Evolutionary conservation across 2,329 filamentous ascomycete species (phyloP).

Genomic region (Phaeosphaeria sp.): DNA sequence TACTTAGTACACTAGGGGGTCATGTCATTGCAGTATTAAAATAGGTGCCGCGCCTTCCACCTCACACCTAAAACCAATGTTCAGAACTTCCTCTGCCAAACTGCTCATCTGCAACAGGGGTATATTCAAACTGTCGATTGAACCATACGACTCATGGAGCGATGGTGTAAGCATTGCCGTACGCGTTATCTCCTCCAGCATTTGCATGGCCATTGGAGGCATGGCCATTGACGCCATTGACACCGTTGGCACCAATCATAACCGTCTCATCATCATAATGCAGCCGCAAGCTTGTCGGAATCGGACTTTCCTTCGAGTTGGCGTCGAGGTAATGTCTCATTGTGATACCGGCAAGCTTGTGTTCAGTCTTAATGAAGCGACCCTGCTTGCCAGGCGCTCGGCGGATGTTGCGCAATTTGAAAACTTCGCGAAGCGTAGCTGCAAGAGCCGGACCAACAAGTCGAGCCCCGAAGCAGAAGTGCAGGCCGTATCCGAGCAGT

Average conservation of each 20-base stretch:
- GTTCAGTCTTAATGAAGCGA: slow-evolving; percentile 52
- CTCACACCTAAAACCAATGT: not conserved
- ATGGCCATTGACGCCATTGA: slow-evolving; percentile 13
- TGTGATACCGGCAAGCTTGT: slow-evolving; percentile 56
- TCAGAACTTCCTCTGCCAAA: not conserved
- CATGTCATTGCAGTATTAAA: not conserved
- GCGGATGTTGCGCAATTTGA: slow-evolving; percentile 42
- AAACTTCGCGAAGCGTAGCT: slow-evolving; percentile 41
- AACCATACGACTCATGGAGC: slow-evolving; percentile 2
- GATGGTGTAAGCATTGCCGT: slow-evolving; percentile 23
- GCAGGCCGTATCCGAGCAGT: slow-evolving; percentile 40
- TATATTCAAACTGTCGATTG: not conserved
- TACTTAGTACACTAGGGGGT: not conserved
- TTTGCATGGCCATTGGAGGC: slow-evolving; percentile 17
- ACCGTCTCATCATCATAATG: slow-evolving; percentile 33
- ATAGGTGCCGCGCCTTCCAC: not conserved
- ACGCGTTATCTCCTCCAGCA: slow-evolving; percentile 13
- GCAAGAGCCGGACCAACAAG: slow-evolving; percentile 37
- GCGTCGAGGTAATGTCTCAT: slow-evolving; percentile 59
- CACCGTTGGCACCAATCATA: slow-evolving; percentile 13
- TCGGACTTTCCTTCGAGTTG: slow-evolving; percentile 56
- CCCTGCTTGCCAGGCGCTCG: slow-evolving; percentile 41
- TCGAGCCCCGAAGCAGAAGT: slow-evolving; percentile 43
- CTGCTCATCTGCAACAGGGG: not conserved
- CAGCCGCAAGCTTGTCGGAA: slow-evolving; percentile 33